These are phyloP conservation scores for Debaryomycetaceae sp. DNA, from an alignment of 1,139 yeast species.

Conservation along the genomic window DNA sequence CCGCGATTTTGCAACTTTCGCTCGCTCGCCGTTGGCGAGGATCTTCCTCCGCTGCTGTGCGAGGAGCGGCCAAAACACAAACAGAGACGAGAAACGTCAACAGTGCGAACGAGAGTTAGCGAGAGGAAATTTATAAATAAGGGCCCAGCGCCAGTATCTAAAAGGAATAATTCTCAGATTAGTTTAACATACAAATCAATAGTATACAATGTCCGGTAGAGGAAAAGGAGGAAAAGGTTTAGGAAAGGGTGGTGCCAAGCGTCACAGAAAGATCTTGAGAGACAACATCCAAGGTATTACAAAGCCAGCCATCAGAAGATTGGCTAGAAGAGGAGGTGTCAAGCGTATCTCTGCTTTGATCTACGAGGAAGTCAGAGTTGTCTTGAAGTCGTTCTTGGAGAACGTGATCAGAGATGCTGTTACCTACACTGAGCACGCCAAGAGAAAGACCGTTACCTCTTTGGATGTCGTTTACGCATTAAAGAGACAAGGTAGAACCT, in stretches of 20 bases:
- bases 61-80: neutral
- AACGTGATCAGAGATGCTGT: constrained; percentile 98
- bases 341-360: constrained; percentile 99
- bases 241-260: constrained; percentile 99
- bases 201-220: constrained; percentile 89
- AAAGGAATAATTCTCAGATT: neutral
- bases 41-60: neutral
- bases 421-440: constrained; percentile 99
- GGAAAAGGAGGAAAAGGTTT: constrained; percentile 99
- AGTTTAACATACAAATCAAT: neutral
- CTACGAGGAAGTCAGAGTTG: constrained; percentile 98
- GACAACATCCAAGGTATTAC: constrained; percentile 99
- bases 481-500: constrained; percentile 99
- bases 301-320: constrained; percentile 99
- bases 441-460: constrained; percentile 99
- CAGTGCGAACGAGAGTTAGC: neutral
- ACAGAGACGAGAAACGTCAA: neutral
- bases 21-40: neutral
- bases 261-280: constrained; percentile 99
- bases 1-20: neutral
- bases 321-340: constrained; percentile 99
- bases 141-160: neutral
- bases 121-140: constrained; percentile 3
- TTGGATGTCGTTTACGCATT: constrained; percentile 98
- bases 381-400: constrained; percentile 92